These are phyloP conservation scores for Paecilomyces sp. DNA, from an alignment of 2,329 filamentous ascomycete species.

Conservation along the genomic window DNA sequence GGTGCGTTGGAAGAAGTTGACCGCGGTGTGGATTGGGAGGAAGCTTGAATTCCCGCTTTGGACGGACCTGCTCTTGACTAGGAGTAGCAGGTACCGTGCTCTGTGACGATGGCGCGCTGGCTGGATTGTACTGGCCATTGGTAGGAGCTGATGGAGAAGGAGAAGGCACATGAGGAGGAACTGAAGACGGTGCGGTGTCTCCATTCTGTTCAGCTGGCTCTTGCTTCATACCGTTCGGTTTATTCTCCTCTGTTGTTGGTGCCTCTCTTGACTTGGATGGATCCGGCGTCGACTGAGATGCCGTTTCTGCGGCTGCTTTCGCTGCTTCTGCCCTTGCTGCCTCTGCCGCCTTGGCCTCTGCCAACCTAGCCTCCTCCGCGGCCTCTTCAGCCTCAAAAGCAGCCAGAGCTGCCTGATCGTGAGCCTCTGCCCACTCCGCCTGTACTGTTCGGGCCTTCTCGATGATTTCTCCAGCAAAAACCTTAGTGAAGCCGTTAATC, in stretches of 20 bases:
- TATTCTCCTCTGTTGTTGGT: conserved; percentile 1
- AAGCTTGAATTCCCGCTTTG: conserved; percentile 24
- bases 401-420: conserved; percentile 46
- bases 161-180: conserved; percentile 6
- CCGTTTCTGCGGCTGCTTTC: neutral
- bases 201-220: conserved; percentile 15
- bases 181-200: conserved; percentile 7
- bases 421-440: conserved; percentile 42
- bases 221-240: conserved; percentile 9
- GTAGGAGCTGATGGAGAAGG: conserved; percentile 2
- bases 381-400: conserved; percentile 52
- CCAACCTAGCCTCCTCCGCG: conserved; percentile 40
- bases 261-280: neutral
- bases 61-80: conserved; percentile 7
- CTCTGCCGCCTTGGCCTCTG: conserved; percentile 10
- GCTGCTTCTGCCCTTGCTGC: conserved; percentile 10
- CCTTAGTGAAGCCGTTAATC: conserved; percentile 59
- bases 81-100: conserved; percentile 18
- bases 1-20: conserved; percentile 41
- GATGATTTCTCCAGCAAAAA: conserved; percentile 59
- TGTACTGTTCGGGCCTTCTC: conserved; percentile 60
- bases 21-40: conserved; percentile 41
- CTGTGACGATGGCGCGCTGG: conserved; percentile 8
- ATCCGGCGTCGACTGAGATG: neutral
- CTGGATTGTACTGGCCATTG: neutral